These are phyloP conservation scores for Fragaria iinumae DNA, from an alignment of 306 rosid genomes.

Conservation along the genomic window DNA sequence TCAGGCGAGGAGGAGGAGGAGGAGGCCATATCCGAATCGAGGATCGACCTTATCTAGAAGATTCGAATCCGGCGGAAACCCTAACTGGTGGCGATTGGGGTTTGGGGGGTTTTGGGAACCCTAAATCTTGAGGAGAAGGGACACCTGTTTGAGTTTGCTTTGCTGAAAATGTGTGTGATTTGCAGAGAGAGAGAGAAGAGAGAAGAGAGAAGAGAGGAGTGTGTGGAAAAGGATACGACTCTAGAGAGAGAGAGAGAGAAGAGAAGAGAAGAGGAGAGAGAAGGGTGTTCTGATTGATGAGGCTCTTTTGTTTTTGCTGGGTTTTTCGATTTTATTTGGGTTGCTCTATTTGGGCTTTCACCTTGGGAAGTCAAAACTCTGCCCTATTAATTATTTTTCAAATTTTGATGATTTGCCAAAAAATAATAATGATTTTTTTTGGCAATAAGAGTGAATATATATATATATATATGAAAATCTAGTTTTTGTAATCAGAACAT, in stretches of 20 bases:
- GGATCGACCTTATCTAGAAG: conserved; percentile 34
- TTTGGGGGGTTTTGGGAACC: conserved; percentile 30
- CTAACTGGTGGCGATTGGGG: conserved; percentile 4
- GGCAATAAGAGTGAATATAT: no score
- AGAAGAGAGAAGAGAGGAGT: neutral
- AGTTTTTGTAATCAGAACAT: no score
- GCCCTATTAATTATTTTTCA: no score
- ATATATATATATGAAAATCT: no score
- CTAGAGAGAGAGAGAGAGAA: neutral
- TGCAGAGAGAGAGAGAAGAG: conserved; percentile 6
- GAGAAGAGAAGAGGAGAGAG: neutral
- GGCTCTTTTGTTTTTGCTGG: conserved; percentile 9
- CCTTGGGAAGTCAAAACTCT: neutral
- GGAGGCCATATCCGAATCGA: conserved; percentile 69
- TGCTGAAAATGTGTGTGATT: conserved; percentile 17
- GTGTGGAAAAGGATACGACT: no score
- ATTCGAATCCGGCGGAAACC: conserved; percentile 14
- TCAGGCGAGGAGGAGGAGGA: conserved; percentile 42
- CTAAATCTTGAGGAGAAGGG: conserved; percentile 26
- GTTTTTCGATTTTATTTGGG: neutral
- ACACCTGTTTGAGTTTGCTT: conserved; percentile 21
- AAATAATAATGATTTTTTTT: no score
- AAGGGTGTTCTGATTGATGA: neutral
- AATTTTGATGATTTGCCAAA: no score
- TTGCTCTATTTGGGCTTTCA: neutral